Evolutionary conservation across 768 basidiomycete genomes (phyloP).

Genomic region (Lanmaoa rubissima): DNA sequence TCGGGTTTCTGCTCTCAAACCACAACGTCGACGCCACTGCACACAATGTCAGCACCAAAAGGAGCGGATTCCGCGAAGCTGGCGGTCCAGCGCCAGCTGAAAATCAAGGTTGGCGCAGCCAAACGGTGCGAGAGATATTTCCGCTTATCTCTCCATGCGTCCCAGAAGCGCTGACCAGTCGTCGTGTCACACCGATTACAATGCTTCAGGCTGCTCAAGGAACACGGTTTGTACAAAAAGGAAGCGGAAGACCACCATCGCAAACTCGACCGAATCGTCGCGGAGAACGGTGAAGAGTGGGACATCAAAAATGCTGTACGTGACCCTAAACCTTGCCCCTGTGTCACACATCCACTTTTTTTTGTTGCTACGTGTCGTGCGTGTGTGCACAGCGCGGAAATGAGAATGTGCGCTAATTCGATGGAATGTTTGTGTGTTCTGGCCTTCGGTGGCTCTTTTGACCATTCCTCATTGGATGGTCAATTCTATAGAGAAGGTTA

Average conservation of each 20-base stretch:
- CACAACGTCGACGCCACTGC: slow-evolving; percentile 8
- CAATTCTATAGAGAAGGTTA: slow-evolving; percentile 51
- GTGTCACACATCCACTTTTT: slow-evolving; percentile 1
- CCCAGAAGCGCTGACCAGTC: slow-evolving; percentile 5
- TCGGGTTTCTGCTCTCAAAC: slow-evolving; percentile 4
- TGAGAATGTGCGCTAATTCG: slow-evolving; percentile 23
- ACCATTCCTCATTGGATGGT: slow-evolving; percentile 3
- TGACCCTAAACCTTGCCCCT: slow-evolving; percentile 15
- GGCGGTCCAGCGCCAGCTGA: slow-evolving; percentile 61
- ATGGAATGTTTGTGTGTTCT: slow-evolving; percentile 10
- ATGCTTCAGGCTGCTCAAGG: slow-evolving; percentile 58
- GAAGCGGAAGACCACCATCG: slow-evolving; percentile 60
- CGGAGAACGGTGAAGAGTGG: slow-evolving; percentile 68
- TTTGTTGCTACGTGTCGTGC: slow-evolving; percentile 17
- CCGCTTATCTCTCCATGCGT: slow-evolving; percentile 12
- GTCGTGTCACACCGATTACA: slow-evolving; percentile 11
- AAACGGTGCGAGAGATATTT: slow-evolving; percentile 50
- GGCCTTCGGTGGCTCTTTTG: slow-evolving; percentile 16
- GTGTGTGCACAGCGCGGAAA: slow-evolving; percentile 30
- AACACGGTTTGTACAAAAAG: slow-evolving; percentile 59
- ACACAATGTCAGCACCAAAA: slow-evolving; percentile 16
- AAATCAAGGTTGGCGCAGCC: slow-evolving; percentile 69
- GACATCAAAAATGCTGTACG: slow-evolving; percentile 73
- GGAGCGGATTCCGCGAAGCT: slow-evolving; percentile 18
- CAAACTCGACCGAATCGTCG: slow-evolving; percentile 61